Percentiles rank a stretch among this genome's conserved stretches.
Evolutionary conservation across 2,329 filamentous ascomycete species (phyloP).

Genomic region (Cercospora zeina): DNA sequence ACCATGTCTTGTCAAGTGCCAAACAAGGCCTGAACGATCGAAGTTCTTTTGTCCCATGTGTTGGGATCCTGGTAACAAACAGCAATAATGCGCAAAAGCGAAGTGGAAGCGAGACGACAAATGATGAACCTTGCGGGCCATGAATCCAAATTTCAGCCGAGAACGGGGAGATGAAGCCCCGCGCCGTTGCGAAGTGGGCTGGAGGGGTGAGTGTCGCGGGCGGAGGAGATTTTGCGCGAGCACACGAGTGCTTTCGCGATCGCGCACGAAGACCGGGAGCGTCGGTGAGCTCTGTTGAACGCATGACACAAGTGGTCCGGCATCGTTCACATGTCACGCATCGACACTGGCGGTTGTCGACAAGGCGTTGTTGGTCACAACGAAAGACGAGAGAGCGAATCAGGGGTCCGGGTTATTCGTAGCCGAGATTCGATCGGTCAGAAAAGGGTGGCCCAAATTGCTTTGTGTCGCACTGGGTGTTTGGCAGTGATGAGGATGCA

Average conservation of each 20-base stretch:
- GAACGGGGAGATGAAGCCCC: slow-evolving; percentile 2
- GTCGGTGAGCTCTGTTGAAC: no score
- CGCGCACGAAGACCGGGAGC: no score
- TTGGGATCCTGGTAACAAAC: background rate
- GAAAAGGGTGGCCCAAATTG: background rate
- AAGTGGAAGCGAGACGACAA: slow-evolving; percentile 1
- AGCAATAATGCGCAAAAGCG: background rate
- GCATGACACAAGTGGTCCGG: no score
- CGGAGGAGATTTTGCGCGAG: background rate
- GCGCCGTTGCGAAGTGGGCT: slow-evolving; percentile 1
- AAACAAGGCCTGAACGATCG: background rate
- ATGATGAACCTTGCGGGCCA: no score
- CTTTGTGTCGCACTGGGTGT: background rate
- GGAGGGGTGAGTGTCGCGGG: background rate
- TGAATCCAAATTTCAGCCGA: background rate
- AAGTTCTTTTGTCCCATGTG: slow-evolving; percentile 8
- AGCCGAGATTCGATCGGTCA: slow-evolving; percentile 2
- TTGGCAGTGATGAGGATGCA: background rate
- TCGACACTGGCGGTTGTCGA: background rate
- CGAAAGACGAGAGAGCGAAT: background rate
- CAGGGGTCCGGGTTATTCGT: background rate
- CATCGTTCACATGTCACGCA: background rate
- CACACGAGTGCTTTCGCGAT: no score
- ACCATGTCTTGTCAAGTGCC: slow-evolving; percentile 2
- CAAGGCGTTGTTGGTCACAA: background rate